These are phyloP conservation scores for Mimosa pudica DNA, from an alignment of 306 rosid genomes.

Conservation along the genomic window DNA sequence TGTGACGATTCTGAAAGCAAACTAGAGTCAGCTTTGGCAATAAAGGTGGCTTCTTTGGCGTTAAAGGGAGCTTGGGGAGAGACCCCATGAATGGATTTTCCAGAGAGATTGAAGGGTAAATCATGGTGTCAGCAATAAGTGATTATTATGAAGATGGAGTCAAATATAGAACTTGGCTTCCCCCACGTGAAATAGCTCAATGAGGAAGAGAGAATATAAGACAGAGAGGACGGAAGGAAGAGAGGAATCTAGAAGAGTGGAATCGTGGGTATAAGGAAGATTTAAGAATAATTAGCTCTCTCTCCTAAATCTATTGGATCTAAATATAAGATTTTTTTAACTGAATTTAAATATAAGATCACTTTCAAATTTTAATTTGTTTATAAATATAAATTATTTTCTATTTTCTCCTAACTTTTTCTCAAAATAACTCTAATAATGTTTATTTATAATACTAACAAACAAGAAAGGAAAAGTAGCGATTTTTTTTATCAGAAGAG, in stretches of 20 bases:
- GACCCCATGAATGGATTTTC: slow-evolving; percentile 33
- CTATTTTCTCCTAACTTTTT: no score
- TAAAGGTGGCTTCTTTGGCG: slow-evolving; percentile 22
- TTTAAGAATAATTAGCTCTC: background rate
- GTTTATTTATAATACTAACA: no score
- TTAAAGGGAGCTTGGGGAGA: slow-evolving; percentile 29
- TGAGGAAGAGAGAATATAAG: slow-evolving; percentile 4
- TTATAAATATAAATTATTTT: no score
- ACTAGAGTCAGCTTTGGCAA: slow-evolving; percentile 28
- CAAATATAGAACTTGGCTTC: background rate
- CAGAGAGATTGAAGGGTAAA: slow-evolving; percentile 39
- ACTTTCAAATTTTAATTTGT: no score
- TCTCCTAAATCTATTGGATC: no score
- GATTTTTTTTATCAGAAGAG: no score
- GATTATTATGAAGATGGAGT: background rate
- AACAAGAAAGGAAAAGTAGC: no score
- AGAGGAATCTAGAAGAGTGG: slow-evolving; percentile 65
- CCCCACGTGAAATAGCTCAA: background rate
- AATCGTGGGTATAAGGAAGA: slow-evolving; percentile 17
- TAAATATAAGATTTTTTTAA: no score
- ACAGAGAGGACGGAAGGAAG: background rate
- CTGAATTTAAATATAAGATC: no score
- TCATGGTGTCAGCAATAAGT: slow-evolving; percentile 43
- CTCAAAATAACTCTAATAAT: no score
- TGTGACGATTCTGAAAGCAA: slow-evolving; percentile 42